Percentiles rank a stretch among this genome's conserved stretches.
phyloP scores from a whole-genome alignment of 2,329 filamentous ascomycete genomes.

The Myriosclerotinia duriaeana region DNA sequence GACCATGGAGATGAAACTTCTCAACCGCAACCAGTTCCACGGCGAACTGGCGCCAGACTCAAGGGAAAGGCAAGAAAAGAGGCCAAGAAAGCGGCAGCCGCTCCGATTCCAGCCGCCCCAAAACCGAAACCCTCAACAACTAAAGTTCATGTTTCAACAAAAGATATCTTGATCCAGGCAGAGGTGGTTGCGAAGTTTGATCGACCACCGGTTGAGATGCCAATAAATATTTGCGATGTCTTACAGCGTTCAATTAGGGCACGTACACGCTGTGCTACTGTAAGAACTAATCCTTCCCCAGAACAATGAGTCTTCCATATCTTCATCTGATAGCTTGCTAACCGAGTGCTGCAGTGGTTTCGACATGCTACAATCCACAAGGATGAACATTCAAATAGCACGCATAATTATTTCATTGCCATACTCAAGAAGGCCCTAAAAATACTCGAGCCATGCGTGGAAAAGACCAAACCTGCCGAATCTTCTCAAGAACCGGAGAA shows the following conservation, averaged over 20 bases:
- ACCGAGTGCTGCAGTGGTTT: neutral
- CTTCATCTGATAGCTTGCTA: neutral
- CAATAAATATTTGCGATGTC: neutral
- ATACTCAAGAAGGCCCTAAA: neutral
- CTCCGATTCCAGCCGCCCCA: too few species aligned
- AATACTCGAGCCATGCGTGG: neutral
- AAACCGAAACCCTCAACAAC: neutral
- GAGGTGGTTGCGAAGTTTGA: neutral
- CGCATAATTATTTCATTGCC: slow-evolving; percentile 4
- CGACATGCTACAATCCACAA: neutral
- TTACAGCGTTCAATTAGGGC: neutral
- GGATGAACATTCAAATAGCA: neutral
- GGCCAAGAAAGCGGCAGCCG: neutral
- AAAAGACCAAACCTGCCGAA: neutral
- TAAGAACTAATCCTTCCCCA: neutral
- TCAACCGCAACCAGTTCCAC: neutral
- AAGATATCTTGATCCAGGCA: slow-evolving; percentile 1
- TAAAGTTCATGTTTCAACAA: neutral
- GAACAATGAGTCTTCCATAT: neutral
- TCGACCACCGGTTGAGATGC: neutral
- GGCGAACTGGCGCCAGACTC: neutral
- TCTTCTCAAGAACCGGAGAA: neutral
- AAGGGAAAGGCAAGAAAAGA: neutral
- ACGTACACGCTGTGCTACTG: neutral
- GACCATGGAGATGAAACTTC: neutral